Evolutionary conservation across 2,329 filamentous ascomycete genomes (phyloP).

Genomic region (Sordariomycetes sp.): DNA sequence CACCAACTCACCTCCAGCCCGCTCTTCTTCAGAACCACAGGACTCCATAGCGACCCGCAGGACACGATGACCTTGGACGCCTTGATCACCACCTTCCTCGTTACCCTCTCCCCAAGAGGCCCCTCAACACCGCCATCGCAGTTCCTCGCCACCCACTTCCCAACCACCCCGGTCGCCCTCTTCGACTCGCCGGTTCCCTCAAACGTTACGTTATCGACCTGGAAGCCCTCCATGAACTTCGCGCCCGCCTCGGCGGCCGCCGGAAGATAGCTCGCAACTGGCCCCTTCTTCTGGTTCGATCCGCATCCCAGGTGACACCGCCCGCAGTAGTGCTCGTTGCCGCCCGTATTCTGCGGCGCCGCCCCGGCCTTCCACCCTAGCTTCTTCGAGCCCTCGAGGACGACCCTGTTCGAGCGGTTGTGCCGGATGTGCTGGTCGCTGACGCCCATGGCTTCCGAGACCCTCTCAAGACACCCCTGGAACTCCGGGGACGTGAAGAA

Average conservation of each 20-base stretch:
- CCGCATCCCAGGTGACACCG: constrained; percentile 51
- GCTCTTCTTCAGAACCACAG: constrained; percentile 65
- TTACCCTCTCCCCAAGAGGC: constrained; percentile 31
- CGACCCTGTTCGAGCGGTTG: constrained; percentile 57
- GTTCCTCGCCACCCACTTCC: constrained; percentile 66
- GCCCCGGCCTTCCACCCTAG: constrained; percentile 60
- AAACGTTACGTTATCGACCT: constrained; percentile 62
- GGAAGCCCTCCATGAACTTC: constrained; percentile 73
- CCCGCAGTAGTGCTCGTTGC: constrained; percentile 64
- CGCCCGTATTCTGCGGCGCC: constrained; percentile 72
- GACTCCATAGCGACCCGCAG: constrained; percentile 65
- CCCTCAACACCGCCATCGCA: constrained; percentile 38
- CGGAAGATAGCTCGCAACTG: constrained; percentile 65
- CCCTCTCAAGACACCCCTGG: constrained; percentile 68
- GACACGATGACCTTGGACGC: constrained; percentile 76
- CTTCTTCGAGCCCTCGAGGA: constrained; percentile 66
- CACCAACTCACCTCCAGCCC: constrained; percentile 53
- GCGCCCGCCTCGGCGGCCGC: constrained; percentile 71
- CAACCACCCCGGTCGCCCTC: constrained; percentile 60
- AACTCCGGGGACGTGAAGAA: constrained; percentile 68
- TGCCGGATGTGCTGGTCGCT: constrained; percentile 55
- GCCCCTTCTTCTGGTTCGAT: constrained; percentile 66
- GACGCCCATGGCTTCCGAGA: constrained; percentile 72
- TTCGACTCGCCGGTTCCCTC: constrained; percentile 32
- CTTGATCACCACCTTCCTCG: constrained; percentile 57